Evolutionary conservation across 2,329 filamentous ascomycete genomes (phyloP), one percentile per base, ranked within the genome.

Genomic region (Sclerotinia borealis): DNA sequence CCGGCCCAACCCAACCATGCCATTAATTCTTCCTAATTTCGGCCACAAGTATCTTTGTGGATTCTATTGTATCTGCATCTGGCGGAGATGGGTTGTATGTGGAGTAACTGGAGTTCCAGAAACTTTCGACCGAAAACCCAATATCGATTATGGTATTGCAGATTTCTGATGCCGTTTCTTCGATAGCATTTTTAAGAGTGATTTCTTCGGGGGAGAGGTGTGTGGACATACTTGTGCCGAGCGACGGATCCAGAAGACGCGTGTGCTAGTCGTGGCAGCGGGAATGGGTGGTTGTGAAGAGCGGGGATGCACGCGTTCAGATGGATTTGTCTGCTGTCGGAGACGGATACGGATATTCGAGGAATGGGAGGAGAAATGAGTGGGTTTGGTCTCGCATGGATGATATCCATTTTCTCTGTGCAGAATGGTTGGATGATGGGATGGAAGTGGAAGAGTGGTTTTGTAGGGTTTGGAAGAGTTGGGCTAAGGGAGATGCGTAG

Each of bases 1-100:
- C 78, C 78, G 41, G 77, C 78, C 80, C 80, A 83, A 6, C 80
- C 80, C 0, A 82, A 72, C 79, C 80, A 83, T 1, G 80, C 79
- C 68, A 77, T 76, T 13, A 82, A 68, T 65, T 80, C 76, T 51
- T 78, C 73, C 4, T n/a, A n/a, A n/a, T n/a, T n/a, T n/a, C n/a
- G n/a, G n/a, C n/a, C n/a, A n/a, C n/a, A n/a, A 9, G 10, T 17
- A 37, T 6, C n/a, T 39, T 34, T 1, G 31, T 2, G 13, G 36
- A n/a, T n/a, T 43, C 27, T 52, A n/a, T 36, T 17, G 11, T 11
- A 5, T 47, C 7, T 52, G n/a, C 1, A 15, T 27, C 10, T 31
- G 47, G 10, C 1, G 29, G 5, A 8, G 27, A 36, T 45, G 15
- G 45, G 15, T 60, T n/a, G 45, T 48, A 37, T 39, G 61, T 64